These are phyloP conservation scores for Luzula sylvatica DNA, from an alignment of 176 grass and related monocot genomes.

Conservation along the genomic window DNA sequence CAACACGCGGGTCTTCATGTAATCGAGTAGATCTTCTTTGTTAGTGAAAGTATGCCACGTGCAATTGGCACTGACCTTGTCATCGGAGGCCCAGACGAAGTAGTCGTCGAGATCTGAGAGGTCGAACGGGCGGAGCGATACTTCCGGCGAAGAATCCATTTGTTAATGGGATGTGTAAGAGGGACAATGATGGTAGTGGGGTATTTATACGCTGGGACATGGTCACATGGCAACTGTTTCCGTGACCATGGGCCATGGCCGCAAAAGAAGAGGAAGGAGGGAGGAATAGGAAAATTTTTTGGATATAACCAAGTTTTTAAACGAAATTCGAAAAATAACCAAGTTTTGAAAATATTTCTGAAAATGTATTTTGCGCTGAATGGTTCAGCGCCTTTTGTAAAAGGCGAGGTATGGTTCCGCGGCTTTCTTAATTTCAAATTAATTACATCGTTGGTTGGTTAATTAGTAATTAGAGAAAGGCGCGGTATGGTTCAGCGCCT, in stretches of 20 bases:
- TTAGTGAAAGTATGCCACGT: constrained; percentile 54
- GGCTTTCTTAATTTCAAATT: too few relatives aligned
- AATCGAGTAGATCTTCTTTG: constrained; percentile 38
- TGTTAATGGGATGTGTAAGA: neutral
- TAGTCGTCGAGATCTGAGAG: constrained; percentile 60
- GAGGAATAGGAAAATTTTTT: neutral
- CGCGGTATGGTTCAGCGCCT: neutral
- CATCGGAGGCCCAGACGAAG: constrained; percentile 69
- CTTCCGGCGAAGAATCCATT: neutral
- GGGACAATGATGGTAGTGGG: too few relatives aligned
- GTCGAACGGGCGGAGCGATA: constrained; percentile 41
- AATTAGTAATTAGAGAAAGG: too few relatives aligned
- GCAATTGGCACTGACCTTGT: constrained; percentile 33
- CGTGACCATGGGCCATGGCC: too few relatives aligned
- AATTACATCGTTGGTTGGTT: too few relatives aligned
- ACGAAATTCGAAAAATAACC: too few relatives aligned
- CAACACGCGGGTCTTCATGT: constrained; percentile 37
- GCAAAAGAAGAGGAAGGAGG: too few relatives aligned
- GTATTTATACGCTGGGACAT: neutral
- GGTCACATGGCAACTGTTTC: neutral
- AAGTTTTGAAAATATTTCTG: too few relatives aligned
- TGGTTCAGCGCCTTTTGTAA: too few relatives aligned
- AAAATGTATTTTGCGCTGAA: too few relatives aligned
- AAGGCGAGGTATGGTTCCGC: too few relatives aligned
- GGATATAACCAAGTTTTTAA: too few relatives aligned